phyloP scores from a whole-genome alignment of 768 basidiomycete species.

The Coprinellus micaceus region DNA sequence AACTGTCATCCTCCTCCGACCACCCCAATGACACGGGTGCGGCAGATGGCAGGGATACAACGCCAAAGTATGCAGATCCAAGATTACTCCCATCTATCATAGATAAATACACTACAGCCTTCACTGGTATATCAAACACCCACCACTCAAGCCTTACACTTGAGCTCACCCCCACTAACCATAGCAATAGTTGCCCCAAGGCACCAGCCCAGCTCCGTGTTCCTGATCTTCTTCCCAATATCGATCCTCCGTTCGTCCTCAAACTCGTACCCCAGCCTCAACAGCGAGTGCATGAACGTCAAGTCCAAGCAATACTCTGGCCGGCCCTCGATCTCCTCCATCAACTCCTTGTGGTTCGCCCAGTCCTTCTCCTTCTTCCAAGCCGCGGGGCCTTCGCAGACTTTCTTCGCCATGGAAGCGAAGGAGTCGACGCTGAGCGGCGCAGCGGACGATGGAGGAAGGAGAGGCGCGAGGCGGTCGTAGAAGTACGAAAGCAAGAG shows the following conservation, averaged over 20 bases:
- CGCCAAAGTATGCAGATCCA: no score
- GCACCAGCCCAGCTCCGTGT: conserved; percentile 93
- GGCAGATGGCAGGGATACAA: no score
- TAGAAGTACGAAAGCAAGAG: conserved; percentile 98
- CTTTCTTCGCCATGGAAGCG: conserved; percentile 57
- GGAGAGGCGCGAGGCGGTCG: conserved; percentile 83
- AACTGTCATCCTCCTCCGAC: no score
- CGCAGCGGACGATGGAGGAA: conserved; percentile 28
- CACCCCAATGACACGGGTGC: no score
- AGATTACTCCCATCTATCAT: no score
- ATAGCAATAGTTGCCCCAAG: conserved; percentile 80
- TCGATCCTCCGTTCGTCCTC: conserved; percentile 58
- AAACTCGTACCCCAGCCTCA: conserved; percentile 91
- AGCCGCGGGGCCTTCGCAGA: conserved; percentile 64
- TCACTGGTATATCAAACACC: neutral
- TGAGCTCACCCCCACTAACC: conserved; percentile 56
- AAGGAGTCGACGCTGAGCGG: conserved; percentile 54
- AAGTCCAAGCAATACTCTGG: conserved; percentile 96
- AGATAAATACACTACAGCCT: neutral
- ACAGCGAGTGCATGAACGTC: conserved; percentile 89
- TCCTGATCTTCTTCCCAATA: conserved; percentile 84
- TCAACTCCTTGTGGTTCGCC: conserved; percentile 30
- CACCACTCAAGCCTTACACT: conserved; percentile 37
- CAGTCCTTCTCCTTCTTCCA: conserved; percentile 49
- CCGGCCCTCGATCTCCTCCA: conserved; percentile 68